Conservation (phyloP, 2,329 filamentous ascomycete genomes). For the Penicillium sp. region DNA sequence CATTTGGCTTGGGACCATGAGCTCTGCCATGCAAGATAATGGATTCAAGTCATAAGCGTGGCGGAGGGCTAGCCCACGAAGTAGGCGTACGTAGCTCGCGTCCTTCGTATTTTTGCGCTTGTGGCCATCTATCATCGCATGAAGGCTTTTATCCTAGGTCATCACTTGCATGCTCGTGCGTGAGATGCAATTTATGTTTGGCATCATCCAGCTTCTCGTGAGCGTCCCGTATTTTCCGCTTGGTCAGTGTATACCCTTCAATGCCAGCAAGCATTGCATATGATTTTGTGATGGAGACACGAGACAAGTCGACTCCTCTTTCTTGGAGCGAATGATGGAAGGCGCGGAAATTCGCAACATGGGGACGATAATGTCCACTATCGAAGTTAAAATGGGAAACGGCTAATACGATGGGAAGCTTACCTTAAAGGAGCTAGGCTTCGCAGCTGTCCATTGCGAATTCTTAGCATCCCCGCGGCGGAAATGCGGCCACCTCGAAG, state of each 20-base stretch:
- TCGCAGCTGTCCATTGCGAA: constrained; percentile 71
- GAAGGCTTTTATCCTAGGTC: too few species aligned
- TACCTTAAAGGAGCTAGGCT: constrained; percentile 58
- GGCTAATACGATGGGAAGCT: too few species aligned
- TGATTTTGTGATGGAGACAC: constrained; percentile 70
- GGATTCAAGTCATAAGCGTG: too few species aligned
- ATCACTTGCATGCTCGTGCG: background rate
- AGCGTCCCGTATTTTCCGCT: constrained; percentile 28
- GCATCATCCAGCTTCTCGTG: constrained; percentile 20
- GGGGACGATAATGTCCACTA: constrained; percentile 79
- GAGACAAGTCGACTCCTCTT: constrained; percentile 70
- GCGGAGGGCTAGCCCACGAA: too few species aligned
- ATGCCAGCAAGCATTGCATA: constrained; percentile 78
- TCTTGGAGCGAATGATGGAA: constrained; percentile 70
- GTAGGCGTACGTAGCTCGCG: too few species aligned
- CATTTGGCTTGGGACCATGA: too few species aligned
- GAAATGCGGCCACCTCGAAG: constrained; percentile 75
- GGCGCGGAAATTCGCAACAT: constrained; percentile 72
- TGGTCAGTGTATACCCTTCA: constrained; percentile 69
- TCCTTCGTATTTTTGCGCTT: too few species aligned
- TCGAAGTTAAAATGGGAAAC: constrained; percentile 34
- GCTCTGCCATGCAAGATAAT: too few species aligned
- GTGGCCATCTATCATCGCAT: too few species aligned
- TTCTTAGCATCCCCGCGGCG: constrained; percentile 76
- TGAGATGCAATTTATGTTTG: constrained; percentile 9